Evolutionary conservation across 192 early-diverging fungal species (phyloP).

Genomic region (Backusella mclennaniae): DNA sequence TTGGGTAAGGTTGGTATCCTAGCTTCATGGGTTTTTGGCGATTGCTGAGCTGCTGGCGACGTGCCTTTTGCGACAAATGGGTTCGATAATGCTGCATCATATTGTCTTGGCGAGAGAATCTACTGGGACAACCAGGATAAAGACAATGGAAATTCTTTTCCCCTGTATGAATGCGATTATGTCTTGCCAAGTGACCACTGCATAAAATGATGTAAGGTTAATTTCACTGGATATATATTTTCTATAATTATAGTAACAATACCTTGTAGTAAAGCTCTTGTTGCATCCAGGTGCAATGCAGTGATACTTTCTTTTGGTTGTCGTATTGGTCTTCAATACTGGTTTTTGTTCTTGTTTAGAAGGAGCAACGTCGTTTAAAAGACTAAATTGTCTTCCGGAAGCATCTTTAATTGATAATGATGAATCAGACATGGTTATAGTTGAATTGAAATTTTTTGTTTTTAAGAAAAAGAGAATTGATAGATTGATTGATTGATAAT

Average conservation of each 20-base stretch:
- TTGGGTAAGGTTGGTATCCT: neutral
- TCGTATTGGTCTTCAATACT: neutral
- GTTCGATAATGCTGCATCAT: constrained; percentile 89
- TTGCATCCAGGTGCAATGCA: constrained; percentile 63
- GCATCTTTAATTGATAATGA: constrained; percentile 51
- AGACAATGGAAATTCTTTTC: constrained; percentile 76
- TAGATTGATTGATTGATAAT: neutral
- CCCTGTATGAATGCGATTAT: constrained; percentile 80
- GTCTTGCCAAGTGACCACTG: constrained; percentile 79
- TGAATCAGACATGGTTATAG: constrained; percentile 10
- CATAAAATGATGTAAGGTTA: neutral
- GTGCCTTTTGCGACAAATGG: constrained; percentile 67
- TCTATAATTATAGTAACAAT: constrained; percentile 7
- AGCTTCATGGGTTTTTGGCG: neutral
- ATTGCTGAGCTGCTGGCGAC: constrained; percentile 37
- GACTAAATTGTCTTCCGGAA: constrained; percentile 49
- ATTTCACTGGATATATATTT: neutral
- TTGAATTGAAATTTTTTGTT: neutral
- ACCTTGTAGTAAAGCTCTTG: constrained; percentile 81
- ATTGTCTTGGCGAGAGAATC: constrained; percentile 82
- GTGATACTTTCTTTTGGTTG: constrained; percentile 58
- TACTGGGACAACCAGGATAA: constrained; percentile 66
- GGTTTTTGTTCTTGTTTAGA: neutral
- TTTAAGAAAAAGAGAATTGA: neutral
- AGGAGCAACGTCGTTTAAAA: constrained; percentile 39